phyloP scores from a whole-genome alignment of 1,284 basidiomycete genomes.

The Cutaneotrichosporon cutaneum region DNA sequence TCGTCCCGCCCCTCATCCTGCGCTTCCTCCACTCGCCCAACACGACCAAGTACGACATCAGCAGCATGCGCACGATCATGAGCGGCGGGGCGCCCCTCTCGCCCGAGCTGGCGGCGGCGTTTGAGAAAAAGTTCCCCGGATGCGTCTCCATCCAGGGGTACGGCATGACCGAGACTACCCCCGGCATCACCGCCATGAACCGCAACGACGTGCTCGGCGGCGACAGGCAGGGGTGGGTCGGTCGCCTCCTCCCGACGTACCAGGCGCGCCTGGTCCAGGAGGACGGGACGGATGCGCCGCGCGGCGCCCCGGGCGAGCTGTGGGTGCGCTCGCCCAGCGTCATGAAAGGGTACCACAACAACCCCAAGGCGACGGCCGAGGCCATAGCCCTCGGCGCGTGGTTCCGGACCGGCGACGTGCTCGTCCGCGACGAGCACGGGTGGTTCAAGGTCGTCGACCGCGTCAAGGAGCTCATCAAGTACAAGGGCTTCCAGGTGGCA shows the following conservation, averaged over 20 bases:
- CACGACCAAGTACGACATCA: constrained; percentile 69
- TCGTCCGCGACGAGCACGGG: constrained; percentile 62
- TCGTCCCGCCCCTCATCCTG: constrained; percentile 84
- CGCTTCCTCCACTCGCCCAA: constrained; percentile 55
- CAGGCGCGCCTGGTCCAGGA: constrained; percentile 67
- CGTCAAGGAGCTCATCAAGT: constrained; percentile 80
- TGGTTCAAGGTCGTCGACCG: constrained; percentile 53
- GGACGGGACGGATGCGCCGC: constrained; percentile 54
- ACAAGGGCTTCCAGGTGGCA: constrained; percentile 63
- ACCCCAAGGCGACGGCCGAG: constrained; percentile 64
- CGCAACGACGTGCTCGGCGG: constrained; percentile 31
- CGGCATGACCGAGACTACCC: constrained; percentile 56
- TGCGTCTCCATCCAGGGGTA: constrained; percentile 49
- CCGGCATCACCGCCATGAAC: constrained; percentile 37
- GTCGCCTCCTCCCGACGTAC: constrained; percentile 71
- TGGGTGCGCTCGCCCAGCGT: constrained; percentile 74
- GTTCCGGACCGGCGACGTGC: constrained; percentile 81
- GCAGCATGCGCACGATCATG: constrained; percentile 62
- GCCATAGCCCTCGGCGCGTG: constrained; percentile 57
- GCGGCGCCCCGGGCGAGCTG: constrained; percentile 70
- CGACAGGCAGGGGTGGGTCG: constrained; percentile 63
- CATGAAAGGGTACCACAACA: constrained; percentile 72
- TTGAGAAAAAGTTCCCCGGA: constrained; percentile 30
- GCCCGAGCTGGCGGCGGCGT: constrained; percentile 36
- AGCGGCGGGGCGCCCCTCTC: constrained; percentile 83